Evolutionary conservation across 2,329 filamentous ascomycete species (phyloP), one percentile per base, ranked within the genome.

Genomic region (Trichoderma koningii): DNA sequence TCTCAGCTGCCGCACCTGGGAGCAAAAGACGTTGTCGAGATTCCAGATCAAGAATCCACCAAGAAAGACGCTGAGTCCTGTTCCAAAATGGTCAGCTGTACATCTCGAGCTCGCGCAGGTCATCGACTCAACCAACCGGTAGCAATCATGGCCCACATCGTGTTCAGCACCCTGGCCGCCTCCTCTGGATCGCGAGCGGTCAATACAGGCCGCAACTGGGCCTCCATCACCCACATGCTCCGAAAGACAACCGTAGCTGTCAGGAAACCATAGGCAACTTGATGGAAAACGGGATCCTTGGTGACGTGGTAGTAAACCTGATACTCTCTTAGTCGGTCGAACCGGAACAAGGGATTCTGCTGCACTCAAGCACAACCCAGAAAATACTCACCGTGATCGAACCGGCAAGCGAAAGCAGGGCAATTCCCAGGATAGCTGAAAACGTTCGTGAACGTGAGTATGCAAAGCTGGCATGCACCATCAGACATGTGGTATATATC

Each of bases 251-350:
- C 86, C 48, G 87, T 80, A 5, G 83, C 82, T 0, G 91, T 95
- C 50, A 96, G 78, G 3, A 89, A 73, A 1, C 87, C 90, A 70
- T 93, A 96, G 5, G 89, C 89, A 67, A 87, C 88, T 74, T 96
- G 91, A 77, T 96, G 92, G 75, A 96, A 96, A 1, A 86, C 81
- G 0, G 92, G 91, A 69, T 96, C 88, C 73, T 93, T 91, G 17
- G 93, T 86, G 68, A 91, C 87, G 73, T 93, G 90, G 76, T 96
- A 96, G 76, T 79, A 80, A 3, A 75, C 71, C 79, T 82, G 34
- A 6, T 9, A 53, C 42, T 23, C 30, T 17, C 14, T 15, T 50
- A 56, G 30, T 50, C n/a, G 38, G 17, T 28, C 15, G 28, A 7
- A 21, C 26, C 19, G n/a, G 17, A 6, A 34, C 14, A 6, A 34